A percentile compares a stretch with the other conserved stretches of the same genome.
Conservation (phyloP, 768 basidiomycete genomes). For the Naganishia randhawae region DNA sequence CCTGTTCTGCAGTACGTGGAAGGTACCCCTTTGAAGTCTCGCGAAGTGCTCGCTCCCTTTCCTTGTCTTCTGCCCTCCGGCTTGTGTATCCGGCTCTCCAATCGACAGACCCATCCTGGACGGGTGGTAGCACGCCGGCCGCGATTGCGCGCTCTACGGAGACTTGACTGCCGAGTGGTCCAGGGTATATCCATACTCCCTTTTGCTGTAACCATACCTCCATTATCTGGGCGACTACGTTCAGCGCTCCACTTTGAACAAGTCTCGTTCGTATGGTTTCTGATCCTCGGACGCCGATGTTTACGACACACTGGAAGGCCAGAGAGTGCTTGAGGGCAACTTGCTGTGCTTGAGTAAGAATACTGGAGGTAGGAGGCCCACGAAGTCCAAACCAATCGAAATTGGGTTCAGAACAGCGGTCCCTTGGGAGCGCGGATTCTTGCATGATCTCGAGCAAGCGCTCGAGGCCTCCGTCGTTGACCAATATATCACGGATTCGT, state of each 20-base stretch:
- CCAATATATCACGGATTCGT: conserved; percentile 96
- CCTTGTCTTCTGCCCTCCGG: conserved; percentile 22
- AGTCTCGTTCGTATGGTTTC: conserved; percentile 86
- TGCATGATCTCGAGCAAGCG: conserved; percentile 86
- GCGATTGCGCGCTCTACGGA: conserved; percentile 37
- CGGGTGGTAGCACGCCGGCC: conserved; percentile 10
- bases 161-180: conserved; percentile 62
- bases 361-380: conserved; percentile 48
- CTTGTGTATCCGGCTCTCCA: conserved; percentile 14
- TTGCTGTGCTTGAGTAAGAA: conserved; percentile 46
- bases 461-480: conserved; percentile 94
- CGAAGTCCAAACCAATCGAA: conserved; percentile 49
- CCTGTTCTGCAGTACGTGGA: neutral
- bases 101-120: conserved; percentile 18
- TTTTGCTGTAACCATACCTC: conserved; percentile 87
- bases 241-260: conserved; percentile 88
- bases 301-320: conserved; percentile 94
- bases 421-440: conserved; percentile 54
- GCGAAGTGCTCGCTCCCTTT: conserved; percentile 6
- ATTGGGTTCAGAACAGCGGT: conserved; percentile 5
- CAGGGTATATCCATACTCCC: conserved; percentile 80
- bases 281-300: conserved; percentile 92
- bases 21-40: neutral
- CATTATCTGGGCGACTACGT: conserved; percentile 87
- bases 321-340: conserved; percentile 60